phyloP scores from a whole-genome alignment of 2,329 filamentous ascomycete species.

The Stagonosporopsis tanaceti region DNA sequence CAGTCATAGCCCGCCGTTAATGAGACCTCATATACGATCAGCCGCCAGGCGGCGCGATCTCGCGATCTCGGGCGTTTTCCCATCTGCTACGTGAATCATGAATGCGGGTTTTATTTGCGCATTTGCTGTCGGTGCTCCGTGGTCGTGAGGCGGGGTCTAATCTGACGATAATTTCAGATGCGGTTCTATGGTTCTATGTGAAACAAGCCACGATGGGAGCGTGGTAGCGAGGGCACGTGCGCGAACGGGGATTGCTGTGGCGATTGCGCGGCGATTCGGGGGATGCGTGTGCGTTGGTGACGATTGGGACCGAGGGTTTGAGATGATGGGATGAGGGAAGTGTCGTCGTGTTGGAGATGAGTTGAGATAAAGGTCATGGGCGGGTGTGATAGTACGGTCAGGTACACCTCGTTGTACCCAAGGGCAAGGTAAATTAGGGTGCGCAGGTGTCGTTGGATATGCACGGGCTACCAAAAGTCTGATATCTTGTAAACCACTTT shows the following conservation, averaged over 20 bases:
- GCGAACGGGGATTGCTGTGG: not conserved
- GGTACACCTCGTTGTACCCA: not conserved
- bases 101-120: slow-evolving; percentile 3
- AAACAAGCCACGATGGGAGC: slow-evolving; percentile 16
- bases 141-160: not conserved
- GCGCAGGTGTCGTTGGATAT: not conserved
- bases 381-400: not conserved
- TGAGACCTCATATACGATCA: slow-evolving; percentile 14
- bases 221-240: slow-evolving; percentile 19
- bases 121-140: not conserved
- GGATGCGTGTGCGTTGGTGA: not conserved
- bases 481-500: not conserved
- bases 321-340: not conserved
- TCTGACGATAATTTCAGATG: slow-evolving; percentile 2
- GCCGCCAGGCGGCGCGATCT: slow-evolving; percentile 11
- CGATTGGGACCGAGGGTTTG: slow-evolving; percentile 15
- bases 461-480: not conserved
- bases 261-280: slow-evolving; percentile 10
- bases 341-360: not conserved
- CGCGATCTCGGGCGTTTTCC: slow-evolving; percentile 10
- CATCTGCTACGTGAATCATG: slow-evolving; percentile 3
- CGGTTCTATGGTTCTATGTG: slow-evolving; percentile 18
- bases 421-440: not conserved
- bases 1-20: slow-evolving; percentile 8
- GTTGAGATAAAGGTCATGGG: not conserved